Percentiles rank a stretch among this genome's conserved stretches.
Conservation (phyloP, 2,329 filamentous ascomycete genomes). For the Cadophora luteo-olivacea region DNA sequence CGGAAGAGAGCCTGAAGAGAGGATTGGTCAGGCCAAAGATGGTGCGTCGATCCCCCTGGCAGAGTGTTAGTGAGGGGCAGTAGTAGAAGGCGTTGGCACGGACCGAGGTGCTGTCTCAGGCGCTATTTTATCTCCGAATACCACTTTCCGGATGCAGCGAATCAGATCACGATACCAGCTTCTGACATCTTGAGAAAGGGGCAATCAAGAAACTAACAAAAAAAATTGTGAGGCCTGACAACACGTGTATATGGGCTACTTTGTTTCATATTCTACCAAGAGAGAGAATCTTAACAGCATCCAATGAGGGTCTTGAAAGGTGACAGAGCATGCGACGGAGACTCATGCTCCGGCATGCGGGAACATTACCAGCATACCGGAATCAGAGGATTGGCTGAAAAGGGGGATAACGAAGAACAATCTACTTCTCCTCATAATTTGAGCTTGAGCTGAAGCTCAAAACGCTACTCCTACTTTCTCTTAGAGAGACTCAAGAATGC, state of each 20-base stretch:
- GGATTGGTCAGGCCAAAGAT: constrained; percentile 24
- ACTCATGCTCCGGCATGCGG: not conserved
- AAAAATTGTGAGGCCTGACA: not conserved
- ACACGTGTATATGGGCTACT: not conserved
- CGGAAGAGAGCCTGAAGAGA: constrained; percentile 2
- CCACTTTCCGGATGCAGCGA: constrained; percentile 16
- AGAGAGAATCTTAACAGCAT: not conserved
- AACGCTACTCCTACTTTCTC: too few species aligned
- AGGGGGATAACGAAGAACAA: not conserved
- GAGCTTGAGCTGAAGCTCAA: too few species aligned
- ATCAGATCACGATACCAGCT: not conserved
- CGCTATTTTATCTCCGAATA: not conserved
- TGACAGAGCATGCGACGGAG: not conserved
- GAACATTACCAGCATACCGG: not conserved
- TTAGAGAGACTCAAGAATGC: too few species aligned
- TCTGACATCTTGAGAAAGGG: constrained; percentile 1
- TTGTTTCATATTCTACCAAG: not conserved
- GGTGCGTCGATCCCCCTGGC: constrained; percentile 21
- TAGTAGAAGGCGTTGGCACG: constrained; percentile 9
- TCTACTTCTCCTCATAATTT: too few species aligned
- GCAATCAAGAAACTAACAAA: not conserved
- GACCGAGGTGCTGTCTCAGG: constrained; percentile 18
- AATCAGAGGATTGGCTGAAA: not conserved
- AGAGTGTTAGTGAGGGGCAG: not conserved
- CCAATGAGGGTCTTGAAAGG: not conserved